Conservation (phyloP, 768 basidiomycete genomes). For the Rhizopogon salebrosus region DNA sequence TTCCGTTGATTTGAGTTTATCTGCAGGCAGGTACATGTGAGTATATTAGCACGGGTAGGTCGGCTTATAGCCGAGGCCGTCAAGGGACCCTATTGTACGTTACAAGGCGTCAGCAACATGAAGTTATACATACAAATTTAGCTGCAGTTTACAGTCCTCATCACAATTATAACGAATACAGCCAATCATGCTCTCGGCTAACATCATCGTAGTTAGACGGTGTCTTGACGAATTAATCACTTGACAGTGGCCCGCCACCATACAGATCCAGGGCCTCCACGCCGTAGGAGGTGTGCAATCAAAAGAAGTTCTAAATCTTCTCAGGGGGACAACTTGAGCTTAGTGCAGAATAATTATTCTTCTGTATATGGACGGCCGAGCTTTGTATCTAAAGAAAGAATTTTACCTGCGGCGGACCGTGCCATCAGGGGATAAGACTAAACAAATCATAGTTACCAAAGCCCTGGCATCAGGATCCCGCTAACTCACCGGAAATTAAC, state of each 20-base stretch:
- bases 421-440: neutral
- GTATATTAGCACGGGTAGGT: neutral
- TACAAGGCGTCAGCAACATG: conserved; percentile 13
- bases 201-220: neutral
- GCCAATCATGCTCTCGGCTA: neutral
- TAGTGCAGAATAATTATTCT: conserved; percentile 1
- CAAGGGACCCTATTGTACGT: conserved; percentile 23
- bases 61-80: conserved; percentile 6
- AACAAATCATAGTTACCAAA: conserved; percentile 12
- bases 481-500: conserved; percentile 21
- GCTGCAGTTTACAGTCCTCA: conserved; percentile 9
- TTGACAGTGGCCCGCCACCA: neutral
- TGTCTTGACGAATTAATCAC: neutral
- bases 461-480: conserved; percentile 10
- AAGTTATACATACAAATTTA: conserved; percentile 23
- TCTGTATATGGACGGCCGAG: neutral
- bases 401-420: conserved; percentile 1
- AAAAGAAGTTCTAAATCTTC: neutral
- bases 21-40: neutral
- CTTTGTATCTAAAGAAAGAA: neutral
- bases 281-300: neutral
- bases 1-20: neutral
- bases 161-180: conserved; percentile 27
- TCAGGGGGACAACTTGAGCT: neutral
- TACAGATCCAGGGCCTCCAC: neutral